Evolutionary conservation across 257 asterid species (phyloP), one percentile per base, ranked within the genome.

Genomic region (Craterostigma plantagineum): DNA sequence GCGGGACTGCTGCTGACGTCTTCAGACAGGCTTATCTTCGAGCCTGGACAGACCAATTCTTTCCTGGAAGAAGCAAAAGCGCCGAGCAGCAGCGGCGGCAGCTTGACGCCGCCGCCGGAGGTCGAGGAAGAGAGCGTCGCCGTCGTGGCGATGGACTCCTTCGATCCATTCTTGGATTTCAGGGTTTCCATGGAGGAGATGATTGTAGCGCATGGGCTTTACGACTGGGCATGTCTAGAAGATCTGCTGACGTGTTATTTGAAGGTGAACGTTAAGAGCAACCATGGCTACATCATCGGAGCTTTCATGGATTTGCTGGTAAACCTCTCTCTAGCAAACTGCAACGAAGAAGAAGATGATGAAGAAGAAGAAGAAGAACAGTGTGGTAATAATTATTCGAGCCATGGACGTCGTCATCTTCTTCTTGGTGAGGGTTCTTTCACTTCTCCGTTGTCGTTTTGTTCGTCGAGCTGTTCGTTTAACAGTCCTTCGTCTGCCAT

Each of bases 151-250:
- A 46, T 68, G 52, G 72, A 66, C 17, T 68, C 76, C 4, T 1
- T 9, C 11, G 68, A 77, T 41, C 91, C 81, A 9, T 60, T 55
- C 45, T 6, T 9, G 30, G 77, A 71, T 46, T 77, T 73, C 63
- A 48, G 73, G 49, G 67, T 37, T 0, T 73, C 91, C 18, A 77
- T 77, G 78, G 72, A 46, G 61, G 84, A 73, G 54, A 70, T 77
- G 76, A 71, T 77, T 55, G 76, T 48, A 43, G 66, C 72, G 13
- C 63, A 68, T 33, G 68, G 58, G 13, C 16, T 70, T 18, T 61
- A 61, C 15, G 64, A 66, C 33, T 64, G 83, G 73, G 66, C 54
- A 1, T 44, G 36, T 7, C 41, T 78, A 38, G 81, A 75, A 53
- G 77, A 63, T 11, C 55, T 75, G 11, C 43, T 78, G 34, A 34